Conservation (phyloP, 345 rosid species). For the Melaleuca alternifolia region DNA sequence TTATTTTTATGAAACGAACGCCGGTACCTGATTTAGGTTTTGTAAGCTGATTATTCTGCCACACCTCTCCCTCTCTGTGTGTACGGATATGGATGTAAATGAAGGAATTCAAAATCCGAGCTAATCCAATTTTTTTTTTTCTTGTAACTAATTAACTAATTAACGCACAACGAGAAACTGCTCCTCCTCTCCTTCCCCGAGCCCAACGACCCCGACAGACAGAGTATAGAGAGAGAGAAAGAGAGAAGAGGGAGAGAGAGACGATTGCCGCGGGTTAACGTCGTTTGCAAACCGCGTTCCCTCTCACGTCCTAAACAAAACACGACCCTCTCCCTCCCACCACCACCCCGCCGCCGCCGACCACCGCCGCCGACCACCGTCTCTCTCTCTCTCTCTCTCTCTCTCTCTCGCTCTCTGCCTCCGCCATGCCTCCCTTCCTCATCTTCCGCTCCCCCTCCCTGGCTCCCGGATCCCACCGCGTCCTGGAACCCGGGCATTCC, state of each 20-base stretch:
- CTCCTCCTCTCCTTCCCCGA: background rate
- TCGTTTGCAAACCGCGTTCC: background rate
- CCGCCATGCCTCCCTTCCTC: background rate
- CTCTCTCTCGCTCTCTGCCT: background rate
- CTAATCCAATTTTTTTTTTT: background rate
- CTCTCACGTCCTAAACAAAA: background rate
- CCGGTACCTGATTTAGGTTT: no score
- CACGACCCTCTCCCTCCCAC: background rate
- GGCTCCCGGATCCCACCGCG: background rate
- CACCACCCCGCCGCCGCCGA: background rate
- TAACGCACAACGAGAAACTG: background rate
- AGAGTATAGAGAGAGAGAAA: background rate
- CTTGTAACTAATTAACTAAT: background rate
- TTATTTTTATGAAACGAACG: no score
- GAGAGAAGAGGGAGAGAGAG: background rate
- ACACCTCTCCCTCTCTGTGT: no score
- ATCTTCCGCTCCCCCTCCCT: background rate
- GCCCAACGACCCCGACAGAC: background rate
- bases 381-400: background rate
- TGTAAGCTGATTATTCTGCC: background rate
- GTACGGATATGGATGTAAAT: background rate
- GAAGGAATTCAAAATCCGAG: background rate
- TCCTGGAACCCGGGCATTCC: background rate
- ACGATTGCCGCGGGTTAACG: background rate
- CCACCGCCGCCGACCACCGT: background rate